Base-by-base conservation (phyloP, 257 asterid genomes). In the Leonotis leonurus region DNA sequence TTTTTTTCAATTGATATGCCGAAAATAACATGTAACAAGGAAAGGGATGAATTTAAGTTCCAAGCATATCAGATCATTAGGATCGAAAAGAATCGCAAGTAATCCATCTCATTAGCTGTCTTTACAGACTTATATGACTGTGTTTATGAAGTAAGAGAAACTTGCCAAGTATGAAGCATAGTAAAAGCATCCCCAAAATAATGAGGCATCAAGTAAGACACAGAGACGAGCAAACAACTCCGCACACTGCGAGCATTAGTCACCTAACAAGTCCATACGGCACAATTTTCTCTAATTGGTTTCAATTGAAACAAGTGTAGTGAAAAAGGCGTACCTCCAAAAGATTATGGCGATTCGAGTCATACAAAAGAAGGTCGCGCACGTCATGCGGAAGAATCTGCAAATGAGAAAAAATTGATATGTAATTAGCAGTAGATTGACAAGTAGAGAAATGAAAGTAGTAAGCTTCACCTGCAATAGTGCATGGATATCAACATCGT, bases 381-480 rank as follows among this genome's bases (percentile, higher is more conserved):
- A 88, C 65, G 77, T 88, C 94, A 58, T 40, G 45, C n/a, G 96
- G 96, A 43, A 88, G 83, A 75, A 85, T 81, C 94, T 88, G 78
- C 9, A 4, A 10, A 53, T 16, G 63, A 16, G 18, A 49, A 59
- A 10, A 13, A 39, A 11, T n/a, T 4, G 41, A 50, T 37, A 57
- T 14, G 14, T 16, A 22, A 25, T 7, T 11, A 24, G 30, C 55
- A 16, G 21, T 17, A 60, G 49, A 49, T 22, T 24, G 36, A 60
- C 5, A 39, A 46, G 51, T 41, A 25, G 1, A 48, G 13, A n/a
- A 27, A 52, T 16, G 5, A 46, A 35, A 37, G 20, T 20, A 40
- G 27, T 36, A 6, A 40, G n/a, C 56, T 59, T 53, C 50, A 81
- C 88, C 84, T 73, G 82, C 72, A 82, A 68, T 25, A 82, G 69